Evolutionary conservation across 2,329 filamentous ascomycete genomes (phyloP).

Genomic region (Colletotrichum salicis): DNA sequence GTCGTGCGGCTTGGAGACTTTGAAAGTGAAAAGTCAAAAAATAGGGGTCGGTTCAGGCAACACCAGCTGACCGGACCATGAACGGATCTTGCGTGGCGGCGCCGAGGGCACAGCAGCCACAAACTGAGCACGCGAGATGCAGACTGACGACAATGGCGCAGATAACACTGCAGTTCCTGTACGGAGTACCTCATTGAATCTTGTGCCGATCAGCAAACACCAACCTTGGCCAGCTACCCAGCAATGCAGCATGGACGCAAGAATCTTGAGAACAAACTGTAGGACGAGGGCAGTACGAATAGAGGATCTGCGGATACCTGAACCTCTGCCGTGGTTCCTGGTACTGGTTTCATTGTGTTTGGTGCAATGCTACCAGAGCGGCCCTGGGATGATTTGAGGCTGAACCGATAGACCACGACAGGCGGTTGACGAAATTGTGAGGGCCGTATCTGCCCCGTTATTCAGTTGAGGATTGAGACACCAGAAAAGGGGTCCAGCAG

Average conservation of each 20-base stretch:
- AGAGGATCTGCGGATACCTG: not conserved
- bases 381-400: slow-evolving; percentile 16
- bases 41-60: not conserved
- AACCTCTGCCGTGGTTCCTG: not conserved
- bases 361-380: not conserved
- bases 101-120: not conserved
- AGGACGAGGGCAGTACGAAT: not conserved
- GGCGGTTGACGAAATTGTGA: not conserved
- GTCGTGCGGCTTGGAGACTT: not conserved
- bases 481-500: slow-evolving; percentile 10
- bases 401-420: not conserved
- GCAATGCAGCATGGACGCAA: not conserved
- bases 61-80: not conserved
- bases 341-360: not conserved
- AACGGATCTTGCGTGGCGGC: not conserved
- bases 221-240: not conserved
- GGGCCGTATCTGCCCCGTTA: not conserved
- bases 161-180: not conserved
- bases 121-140: not conserved
- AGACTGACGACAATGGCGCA: not conserved
- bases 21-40: not conserved
- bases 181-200: not conserved
- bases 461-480: slow-evolving; percentile 15
- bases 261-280: not conserved
- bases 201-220: not conserved